A percentile compares a stretch with the other conserved stretches of the same genome.
Evolutionary conservation across 164 flowering plant genomes (phyloP).

Genomic region (Vitis cinerea): DNA sequence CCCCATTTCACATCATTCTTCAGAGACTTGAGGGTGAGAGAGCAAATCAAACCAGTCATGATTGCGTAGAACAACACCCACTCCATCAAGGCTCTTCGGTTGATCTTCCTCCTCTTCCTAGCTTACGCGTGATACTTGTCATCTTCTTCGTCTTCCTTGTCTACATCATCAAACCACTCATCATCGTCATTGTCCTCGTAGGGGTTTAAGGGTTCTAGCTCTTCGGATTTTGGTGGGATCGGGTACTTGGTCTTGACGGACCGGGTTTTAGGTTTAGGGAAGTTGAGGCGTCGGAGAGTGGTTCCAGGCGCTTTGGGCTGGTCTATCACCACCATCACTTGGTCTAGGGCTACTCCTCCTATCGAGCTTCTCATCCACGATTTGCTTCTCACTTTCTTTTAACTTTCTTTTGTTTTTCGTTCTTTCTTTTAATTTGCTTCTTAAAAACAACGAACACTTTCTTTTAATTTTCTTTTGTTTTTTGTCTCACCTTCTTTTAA

Average conservation of each 20-base stretch:
- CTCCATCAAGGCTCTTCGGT: conserved; percentile 20
- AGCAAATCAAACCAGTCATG: conserved; percentile 21
- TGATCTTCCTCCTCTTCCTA: conserved; percentile 13
- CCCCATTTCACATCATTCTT: conserved; percentile 15
- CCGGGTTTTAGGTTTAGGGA: conserved; percentile 42
- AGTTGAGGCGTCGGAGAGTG: conserved; percentile 28
- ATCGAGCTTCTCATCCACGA: too few species aligned
- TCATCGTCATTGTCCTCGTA: conserved; percentile 10
- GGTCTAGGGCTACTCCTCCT: too few species aligned
- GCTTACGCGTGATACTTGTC: conserved; percentile 5
- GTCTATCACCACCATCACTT: too few species aligned
- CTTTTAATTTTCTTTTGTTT: too few species aligned
- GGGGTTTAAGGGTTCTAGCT: background rate
- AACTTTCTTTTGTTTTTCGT: too few species aligned
- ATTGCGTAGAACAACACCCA: conserved; percentile 24
- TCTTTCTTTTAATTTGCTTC: too few species aligned
- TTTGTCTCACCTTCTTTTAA: too few species aligned
- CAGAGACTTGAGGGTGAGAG: conserved; percentile 18
- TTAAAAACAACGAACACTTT: too few species aligned
- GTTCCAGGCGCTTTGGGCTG: too few species aligned
- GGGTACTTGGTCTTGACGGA: conserved; percentile 25
- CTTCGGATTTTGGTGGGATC: background rate
- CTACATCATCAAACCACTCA: background rate
- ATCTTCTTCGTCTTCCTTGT: conserved; percentile 11
- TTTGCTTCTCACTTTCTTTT: too few species aligned